Evolutionary conservation across 176 grass and related monocot species (phyloP).

Genomic region (Oryza officinalis): DNA sequence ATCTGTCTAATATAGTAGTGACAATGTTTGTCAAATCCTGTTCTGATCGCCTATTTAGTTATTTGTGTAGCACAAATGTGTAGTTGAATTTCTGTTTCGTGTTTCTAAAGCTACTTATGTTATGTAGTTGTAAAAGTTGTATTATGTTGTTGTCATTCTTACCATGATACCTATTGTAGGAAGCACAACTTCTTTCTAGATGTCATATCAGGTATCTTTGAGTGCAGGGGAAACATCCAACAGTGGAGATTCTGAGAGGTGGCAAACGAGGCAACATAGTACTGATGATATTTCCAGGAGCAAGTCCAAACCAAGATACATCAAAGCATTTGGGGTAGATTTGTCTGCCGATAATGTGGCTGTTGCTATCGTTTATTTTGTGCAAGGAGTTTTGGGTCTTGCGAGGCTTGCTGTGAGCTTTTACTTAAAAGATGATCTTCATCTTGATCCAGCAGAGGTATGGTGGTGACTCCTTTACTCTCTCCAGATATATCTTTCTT

Average conservation of each 20-base stretch:
- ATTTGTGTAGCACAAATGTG: not conserved
- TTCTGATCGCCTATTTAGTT: not conserved
- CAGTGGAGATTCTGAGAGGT: slow-evolving; percentile 13
- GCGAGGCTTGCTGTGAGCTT: slow-evolving; percentile 92
- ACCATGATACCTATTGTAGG: slow-evolving; percentile 28
- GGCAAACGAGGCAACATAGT: slow-evolving; percentile 21
- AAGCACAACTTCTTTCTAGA: not conserved
- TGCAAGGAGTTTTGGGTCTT: slow-evolving; percentile 94
- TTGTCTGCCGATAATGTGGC: slow-evolving; percentile 90
- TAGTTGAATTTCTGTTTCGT: not conserved
- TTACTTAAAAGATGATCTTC: slow-evolving; percentile 95
- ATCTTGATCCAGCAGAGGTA: slow-evolving; percentile 98
- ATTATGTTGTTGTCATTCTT: not conserved
- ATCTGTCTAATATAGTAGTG: not conserved
- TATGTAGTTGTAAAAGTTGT: slow-evolving; percentile 18
- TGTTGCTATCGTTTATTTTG: slow-evolving; percentile 94
- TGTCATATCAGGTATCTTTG: slow-evolving; percentile 20
- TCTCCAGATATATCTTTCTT: not conserved
- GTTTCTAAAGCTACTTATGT: not conserved
- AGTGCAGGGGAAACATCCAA: slow-evolving; percentile 24
- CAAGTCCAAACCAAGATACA: slow-evolving; percentile 38
- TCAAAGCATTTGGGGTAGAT: slow-evolving; percentile 81
- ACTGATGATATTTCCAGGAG: slow-evolving; percentile 41
- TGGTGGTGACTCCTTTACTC: not conserved
- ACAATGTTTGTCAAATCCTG: not conserved